These are phyloP conservation scores for Dactylonectria macrodidyma DNA, from an alignment of 2,329 filamentous ascomycete genomes.

Conservation along the genomic window DNA sequence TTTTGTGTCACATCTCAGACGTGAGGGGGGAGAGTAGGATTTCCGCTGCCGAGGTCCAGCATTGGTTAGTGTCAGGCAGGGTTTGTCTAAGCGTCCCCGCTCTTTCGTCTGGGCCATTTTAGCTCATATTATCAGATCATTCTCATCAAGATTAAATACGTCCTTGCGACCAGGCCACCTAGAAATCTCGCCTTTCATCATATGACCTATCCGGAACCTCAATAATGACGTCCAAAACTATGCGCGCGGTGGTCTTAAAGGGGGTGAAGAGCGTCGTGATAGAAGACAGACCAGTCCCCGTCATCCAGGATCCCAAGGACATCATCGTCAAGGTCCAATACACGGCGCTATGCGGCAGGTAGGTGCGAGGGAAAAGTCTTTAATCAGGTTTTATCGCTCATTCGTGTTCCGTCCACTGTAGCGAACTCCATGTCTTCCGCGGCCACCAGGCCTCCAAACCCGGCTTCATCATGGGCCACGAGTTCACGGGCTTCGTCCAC, in stretches of 20 bases:
- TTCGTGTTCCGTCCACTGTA: background rate
- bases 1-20: background rate
- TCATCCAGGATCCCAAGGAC: constrained; percentile 13
- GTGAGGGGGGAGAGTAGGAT: background rate
- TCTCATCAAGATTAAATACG: background rate
- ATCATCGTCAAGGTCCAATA: constrained; percentile 33
- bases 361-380: background rate
- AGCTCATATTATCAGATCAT: too few species aligned
- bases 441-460: constrained; percentile 81
- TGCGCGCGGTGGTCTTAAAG: constrained; percentile 37
- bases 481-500: constrained; percentile 84
- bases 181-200: background rate
- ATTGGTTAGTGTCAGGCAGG: background rate
- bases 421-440: constrained; percentile 84
- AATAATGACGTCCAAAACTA: background rate
- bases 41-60: background rate
- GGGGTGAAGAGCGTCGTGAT: constrained; percentile 19
- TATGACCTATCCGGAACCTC: background rate
- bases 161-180: background rate
- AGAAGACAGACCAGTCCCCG: constrained; percentile 28
- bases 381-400: background rate
- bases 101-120: too few species aligned
- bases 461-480: constrained; percentile 79
- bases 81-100: too few species aligned
- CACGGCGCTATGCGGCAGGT: constrained; percentile 37